These are phyloP conservation scores for Penicillium sp. DNA, from an alignment of 2,329 filamentous ascomycete species.

Conservation along the genomic window DNA sequence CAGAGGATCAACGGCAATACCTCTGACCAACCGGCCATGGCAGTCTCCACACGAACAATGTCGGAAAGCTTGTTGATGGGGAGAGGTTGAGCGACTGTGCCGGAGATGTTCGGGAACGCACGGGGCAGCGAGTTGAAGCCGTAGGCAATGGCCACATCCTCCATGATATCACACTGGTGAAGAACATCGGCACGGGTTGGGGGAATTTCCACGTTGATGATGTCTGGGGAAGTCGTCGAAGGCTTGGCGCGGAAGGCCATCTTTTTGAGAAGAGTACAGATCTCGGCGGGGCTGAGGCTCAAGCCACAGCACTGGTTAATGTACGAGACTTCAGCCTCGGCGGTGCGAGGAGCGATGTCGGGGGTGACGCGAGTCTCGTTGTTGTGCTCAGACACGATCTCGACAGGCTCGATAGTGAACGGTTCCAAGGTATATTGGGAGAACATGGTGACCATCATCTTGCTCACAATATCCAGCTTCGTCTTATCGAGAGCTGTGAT, in stretches of 20 bases:
- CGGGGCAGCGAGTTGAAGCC: conserved; percentile 95
- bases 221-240: conserved; percentile 64
- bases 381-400: conserved; percentile 91
- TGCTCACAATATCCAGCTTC: conserved; percentile 92
- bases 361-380: conserved; percentile 76
- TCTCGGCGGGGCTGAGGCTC: conserved; percentile 66
- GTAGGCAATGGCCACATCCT: conserved; percentile 94
- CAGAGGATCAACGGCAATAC: conserved; percentile 95
- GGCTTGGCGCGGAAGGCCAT: conserved; percentile 86
- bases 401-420: conserved; percentile 90
- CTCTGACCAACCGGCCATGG: conserved; percentile 94
- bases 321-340: conserved; percentile 84
- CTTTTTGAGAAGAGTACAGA: conserved; percentile 77
- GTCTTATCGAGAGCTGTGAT: conserved; percentile 94
- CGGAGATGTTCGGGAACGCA: conserved; percentile 78
- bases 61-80: conserved; percentile 93
- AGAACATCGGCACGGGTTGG: conserved; percentile 90
- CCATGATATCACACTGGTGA: conserved; percentile 97
- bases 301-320: conserved; percentile 92
- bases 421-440: conserved; percentile 81
- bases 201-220: conserved; percentile 79
- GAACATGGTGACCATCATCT: conserved; percentile 98
- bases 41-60: conserved; percentile 82
- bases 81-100: conserved; percentile 80
- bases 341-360: conserved; percentile 70